Evolutionary conservation across 2,329 filamentous ascomycete species (phyloP).

Genomic region (Aspergillus fructus): DNA sequence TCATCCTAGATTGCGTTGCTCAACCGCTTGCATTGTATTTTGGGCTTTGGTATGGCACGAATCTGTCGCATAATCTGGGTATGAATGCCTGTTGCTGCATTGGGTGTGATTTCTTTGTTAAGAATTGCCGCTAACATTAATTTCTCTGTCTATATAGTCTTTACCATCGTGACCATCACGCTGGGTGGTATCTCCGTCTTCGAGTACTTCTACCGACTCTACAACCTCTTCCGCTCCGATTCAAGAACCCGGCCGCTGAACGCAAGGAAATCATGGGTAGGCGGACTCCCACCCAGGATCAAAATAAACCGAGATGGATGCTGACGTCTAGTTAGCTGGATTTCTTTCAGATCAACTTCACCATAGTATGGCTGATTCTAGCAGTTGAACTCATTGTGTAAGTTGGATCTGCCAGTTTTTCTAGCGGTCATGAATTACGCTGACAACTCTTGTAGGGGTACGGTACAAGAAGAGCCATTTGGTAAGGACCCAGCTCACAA

Average conservation of each 20-base stretch:
- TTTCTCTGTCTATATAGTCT: slow-evolving; percentile 28
- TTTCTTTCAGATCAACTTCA: slow-evolving; percentile 49
- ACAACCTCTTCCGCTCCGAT: slow-evolving; percentile 37
- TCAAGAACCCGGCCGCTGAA: slow-evolving; percentile 42
- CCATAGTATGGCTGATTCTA: slow-evolving; percentile 45
- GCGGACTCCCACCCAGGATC: not conserved
- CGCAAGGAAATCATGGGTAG: slow-evolving; percentile 44
- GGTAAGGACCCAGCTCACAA: slow-evolving; percentile 27
- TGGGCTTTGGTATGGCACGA: slow-evolving; percentile 58
- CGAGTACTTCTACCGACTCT: slow-evolving; percentile 45
- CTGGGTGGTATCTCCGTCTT: slow-evolving; percentile 44
- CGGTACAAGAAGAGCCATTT: slow-evolving; percentile 40
- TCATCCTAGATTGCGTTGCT: slow-evolving; percentile 58
- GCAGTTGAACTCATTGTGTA: slow-evolving; percentile 45
- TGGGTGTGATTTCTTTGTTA: not conserved
- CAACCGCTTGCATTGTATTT: slow-evolving; percentile 63
- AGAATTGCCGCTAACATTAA: not conserved
- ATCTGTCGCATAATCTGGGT: slow-evolving; percentile 46
- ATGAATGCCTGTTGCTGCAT: slow-evolving; percentile 18
- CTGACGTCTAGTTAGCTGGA: slow-evolving; percentile 34
- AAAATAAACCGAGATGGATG: not conserved
- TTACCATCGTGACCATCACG: slow-evolving; percentile 42
- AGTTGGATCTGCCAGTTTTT: slow-evolving; percentile 16
- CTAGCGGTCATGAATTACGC: not conserved
- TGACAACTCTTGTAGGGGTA: slow-evolving; percentile 34